phyloP scores from a whole-genome alignment of 768 basidiomycete genomes.

The Terana coerulea region DNA sequence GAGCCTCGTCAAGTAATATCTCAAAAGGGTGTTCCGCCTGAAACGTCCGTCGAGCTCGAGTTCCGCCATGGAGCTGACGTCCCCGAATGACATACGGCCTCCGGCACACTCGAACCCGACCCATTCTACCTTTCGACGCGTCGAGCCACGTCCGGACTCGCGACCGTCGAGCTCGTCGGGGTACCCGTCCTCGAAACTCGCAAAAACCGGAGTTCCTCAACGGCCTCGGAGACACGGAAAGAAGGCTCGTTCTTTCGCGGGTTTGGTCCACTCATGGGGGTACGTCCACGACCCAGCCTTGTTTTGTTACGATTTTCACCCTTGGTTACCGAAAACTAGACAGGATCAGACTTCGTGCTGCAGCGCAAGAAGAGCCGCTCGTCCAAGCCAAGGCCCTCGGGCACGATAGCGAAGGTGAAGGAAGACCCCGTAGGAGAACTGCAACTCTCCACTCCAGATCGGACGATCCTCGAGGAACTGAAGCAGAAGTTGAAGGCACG shows the following conservation, averaged over 20 bases:
- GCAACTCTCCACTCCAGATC: slow-evolving; percentile 59
- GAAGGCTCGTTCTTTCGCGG: background rate
- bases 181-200: background rate
- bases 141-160: slow-evolving; percentile 1
- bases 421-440: slow-evolving; percentile 8
- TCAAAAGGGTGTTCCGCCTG: slow-evolving; percentile 12
- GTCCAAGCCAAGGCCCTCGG: background rate
- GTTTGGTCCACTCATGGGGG: background rate
- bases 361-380: slow-evolving; percentile 10
- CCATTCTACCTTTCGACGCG: slow-evolving; percentile 17
- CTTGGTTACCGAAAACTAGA: background rate
- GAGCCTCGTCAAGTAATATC: slow-evolving; percentile 7
- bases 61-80: slow-evolving; percentile 4
- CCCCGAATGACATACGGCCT: background rate
- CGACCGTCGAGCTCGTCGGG: slow-evolving; percentile 12
- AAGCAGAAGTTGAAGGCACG: slow-evolving; percentile 48
- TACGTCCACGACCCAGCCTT: background rate
- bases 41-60: slow-evolving; percentile 19
- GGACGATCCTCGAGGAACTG: slow-evolving; percentile 56
- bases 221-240: background rate
- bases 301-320: background rate
- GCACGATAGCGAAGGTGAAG: background rate
- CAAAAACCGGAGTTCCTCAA: background rate
- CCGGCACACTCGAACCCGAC: background rate
- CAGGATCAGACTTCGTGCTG: slow-evolving; percentile 8